phyloP scores from a whole-genome alignment of 805 yeast genomes.

The Kockiozyma suomiensis region DNA sequence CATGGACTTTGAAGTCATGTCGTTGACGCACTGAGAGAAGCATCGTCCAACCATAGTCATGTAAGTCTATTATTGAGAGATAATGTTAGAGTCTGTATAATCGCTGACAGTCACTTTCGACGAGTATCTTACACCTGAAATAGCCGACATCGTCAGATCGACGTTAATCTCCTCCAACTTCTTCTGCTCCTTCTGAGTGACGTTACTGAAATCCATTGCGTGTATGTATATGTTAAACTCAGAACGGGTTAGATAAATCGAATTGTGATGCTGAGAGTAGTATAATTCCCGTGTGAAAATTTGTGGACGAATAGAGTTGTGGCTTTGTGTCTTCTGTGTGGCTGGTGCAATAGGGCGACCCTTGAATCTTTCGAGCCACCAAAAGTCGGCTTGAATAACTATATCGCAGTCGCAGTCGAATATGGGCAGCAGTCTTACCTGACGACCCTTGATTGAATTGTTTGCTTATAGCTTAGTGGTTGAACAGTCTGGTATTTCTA shows the following conservation, averaged over 20 bases:
- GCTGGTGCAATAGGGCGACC: too few species aligned
- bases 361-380: neutral
- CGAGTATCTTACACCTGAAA: slow-evolving; percentile 19
- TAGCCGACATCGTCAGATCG: slow-evolving; percentile 23
- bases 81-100: too few species aligned
- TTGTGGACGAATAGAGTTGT: slow-evolving; percentile 1
- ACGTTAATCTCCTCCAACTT: slow-evolving; percentile 30
- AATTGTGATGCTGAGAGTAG: too few species aligned
- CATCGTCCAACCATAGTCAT: slow-evolving; percentile 95
- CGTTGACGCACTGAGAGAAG: slow-evolving; percentile 96
- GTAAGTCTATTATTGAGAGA: slow-evolving; percentile 54
- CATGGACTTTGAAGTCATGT: slow-evolving; percentile 89
- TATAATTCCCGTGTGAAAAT: neutral
- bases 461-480: too few species aligned
- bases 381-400: neutral
- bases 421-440: too few species aligned
- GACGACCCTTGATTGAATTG: too few species aligned
- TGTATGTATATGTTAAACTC: neutral
- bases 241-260: too few species aligned
- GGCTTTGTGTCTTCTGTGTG: slow-evolving; percentile 3
- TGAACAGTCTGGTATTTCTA: too few species aligned
- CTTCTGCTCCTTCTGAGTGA: slow-evolving; percentile 27
- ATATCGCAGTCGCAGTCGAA: too few species aligned
- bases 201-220: slow-evolving; percentile 20
- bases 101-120: neutral